Base-by-base conservation (phyloP, 352 stramenopile genomes). In the Phytophthora pinifolia region DNA sequence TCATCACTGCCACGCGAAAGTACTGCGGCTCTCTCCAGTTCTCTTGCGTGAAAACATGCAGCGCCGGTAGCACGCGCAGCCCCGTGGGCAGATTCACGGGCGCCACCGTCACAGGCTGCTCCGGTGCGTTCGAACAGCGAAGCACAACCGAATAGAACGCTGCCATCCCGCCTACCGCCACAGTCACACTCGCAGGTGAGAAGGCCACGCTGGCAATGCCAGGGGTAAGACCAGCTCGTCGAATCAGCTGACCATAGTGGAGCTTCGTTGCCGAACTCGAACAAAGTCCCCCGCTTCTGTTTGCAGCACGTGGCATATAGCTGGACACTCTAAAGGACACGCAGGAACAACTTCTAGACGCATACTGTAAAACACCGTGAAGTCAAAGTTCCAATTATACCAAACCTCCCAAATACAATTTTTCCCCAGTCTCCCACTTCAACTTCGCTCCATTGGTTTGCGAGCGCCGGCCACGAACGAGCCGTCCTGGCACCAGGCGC, bases 391-490 rank as follows among this genome's bases (percentile, higher is more conserved):
- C 53, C 46, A 62, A 54, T 63, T 58, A 54, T 63, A 61, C 50
- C 17, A 39, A 34, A 30, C n/a, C n/a, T 7, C 25, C 32, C 17
- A 48, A 60, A 38, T 25, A 3, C 20, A 25, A 25, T 1, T 2
- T 34, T 42, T 14, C 13, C 33, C 36, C 14, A 17, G 25, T 29
- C 20, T 32, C 54, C 37, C 15, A n/a, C 31, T n/a, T n/a, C n/a
- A 43, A n/a, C 5, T 5, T 36, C 38, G 30, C 42, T 14, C 9
- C 14, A 45, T 8, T 10, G 79, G 75, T 27, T 73, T 77, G 4
- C 76, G 70, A 2, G 66, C 83, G 17, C 83, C 80, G 6, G 79
- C 72, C 14, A 91, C 78, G 34, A 93, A 93, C 34, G 80, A 91
- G 34, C 89, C 83, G n/a, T 59, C 54, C 49, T 89, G 67, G 25